Percentiles rank a stretch among this genome's conserved stretches.
These are phyloP conservation scores for Tetrahymena thermophila DNA, from an alignment of 73 alveolate genomes.

Conservation along the genomic window DNA sequence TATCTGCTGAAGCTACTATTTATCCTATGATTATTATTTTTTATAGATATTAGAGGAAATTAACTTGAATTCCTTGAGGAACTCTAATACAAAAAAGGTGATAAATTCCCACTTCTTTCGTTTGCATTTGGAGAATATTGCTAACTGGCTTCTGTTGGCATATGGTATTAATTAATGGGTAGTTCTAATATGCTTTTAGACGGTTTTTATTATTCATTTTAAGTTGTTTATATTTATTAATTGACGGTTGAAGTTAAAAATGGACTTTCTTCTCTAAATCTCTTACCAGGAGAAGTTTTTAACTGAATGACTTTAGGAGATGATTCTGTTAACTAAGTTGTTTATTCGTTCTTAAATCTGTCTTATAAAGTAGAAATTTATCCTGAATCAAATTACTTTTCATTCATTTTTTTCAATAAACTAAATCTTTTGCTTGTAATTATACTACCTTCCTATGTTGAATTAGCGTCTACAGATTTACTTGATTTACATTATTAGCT, in stretches of 20 bases:
- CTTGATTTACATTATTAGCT: background rate
- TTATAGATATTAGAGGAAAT: background rate
- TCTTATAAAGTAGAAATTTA: background rate
- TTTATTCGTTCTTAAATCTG: background rate
- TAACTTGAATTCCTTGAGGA: background rate
- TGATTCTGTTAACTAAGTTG: background rate
- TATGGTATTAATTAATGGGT: background rate
- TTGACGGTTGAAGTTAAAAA: background rate
- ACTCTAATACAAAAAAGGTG: background rate
- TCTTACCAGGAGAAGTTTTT: background rate
- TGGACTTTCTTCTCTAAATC: background rate
- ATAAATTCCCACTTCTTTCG: background rate
- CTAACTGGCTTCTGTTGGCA: background rate
- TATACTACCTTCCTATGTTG: background rate
- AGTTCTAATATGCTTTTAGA: background rate
- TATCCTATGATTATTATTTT: background rate
- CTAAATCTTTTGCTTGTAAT: background rate
- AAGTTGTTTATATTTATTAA: background rate
- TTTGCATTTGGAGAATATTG: background rate
- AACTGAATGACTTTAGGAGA: background rate
- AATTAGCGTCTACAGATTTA: background rate
- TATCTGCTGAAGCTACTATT: background rate
- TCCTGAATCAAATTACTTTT: background rate
- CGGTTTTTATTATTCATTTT: background rate
- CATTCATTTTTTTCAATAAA: background rate